Conservation (phyloP, 2,329 filamentous ascomycete species). For the Phialophora expanda region DNA sequence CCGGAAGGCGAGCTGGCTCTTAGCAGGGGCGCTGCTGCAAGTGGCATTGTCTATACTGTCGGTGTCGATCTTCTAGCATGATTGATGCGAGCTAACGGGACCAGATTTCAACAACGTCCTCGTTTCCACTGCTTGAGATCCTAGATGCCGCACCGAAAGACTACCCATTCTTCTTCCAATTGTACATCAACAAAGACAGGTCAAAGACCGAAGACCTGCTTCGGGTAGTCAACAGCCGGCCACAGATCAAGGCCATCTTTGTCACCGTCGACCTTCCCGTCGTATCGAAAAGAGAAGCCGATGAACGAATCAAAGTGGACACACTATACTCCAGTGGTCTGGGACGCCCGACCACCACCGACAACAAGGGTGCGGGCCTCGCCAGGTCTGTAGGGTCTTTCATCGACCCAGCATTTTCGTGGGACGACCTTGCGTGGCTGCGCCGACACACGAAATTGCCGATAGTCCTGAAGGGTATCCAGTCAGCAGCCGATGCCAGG, state of each 20-base stretch:
- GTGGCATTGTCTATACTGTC: conserved; percentile 51
- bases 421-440: conserved; percentile 63
- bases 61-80: conserved; percentile 51
- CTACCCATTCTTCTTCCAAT: conserved; percentile 54
- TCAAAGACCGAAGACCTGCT: conserved; percentile 59
- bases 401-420: conserved; percentile 59
- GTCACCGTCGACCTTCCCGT: conserved; percentile 64
- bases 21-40: conserved; percentile 37
- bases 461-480: conserved; percentile 63
- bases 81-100: not conserved
- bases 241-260: conserved; percentile 47
- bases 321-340: conserved; percentile 21
- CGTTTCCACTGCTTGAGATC: conserved; percentile 63
- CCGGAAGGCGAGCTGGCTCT: conserved; percentile 53
- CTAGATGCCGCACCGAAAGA: conserved; percentile 41
- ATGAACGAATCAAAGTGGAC: conserved; percentile 56
- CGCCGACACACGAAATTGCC: conserved; percentile 55
- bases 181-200: conserved; percentile 66
- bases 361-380: conserved; percentile 60
- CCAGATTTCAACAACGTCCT: conserved; percentile 58
- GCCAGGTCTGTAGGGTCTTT: conserved; percentile 47
- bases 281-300: conserved; percentile 61
- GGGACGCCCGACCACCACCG: conserved; percentile 37
- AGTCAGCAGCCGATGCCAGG: conserved; percentile 61
- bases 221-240: conserved; percentile 56